A percentile compares a stretch with the other conserved stretches of the same genome.
These are phyloP conservation scores for Theobroma grandiflorum DNA, from an alignment of 441 rosid species.

Conservation along the genomic window DNA sequence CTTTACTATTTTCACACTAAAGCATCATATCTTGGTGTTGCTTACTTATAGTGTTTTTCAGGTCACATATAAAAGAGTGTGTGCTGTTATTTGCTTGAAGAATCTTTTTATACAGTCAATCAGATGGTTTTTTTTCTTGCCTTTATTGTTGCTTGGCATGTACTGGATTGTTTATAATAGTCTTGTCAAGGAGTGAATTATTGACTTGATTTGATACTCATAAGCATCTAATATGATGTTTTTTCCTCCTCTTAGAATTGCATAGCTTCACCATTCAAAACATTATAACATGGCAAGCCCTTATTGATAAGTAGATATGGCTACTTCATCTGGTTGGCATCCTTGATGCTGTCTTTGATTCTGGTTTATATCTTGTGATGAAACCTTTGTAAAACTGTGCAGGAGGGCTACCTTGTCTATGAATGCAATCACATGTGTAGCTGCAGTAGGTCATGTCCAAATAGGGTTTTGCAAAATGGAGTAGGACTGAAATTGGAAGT, in stretches of 20 bases:
- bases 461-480: slow-evolving; percentile 96
- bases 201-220: slow-evolving; percentile 15
- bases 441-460: slow-evolving; percentile 81
- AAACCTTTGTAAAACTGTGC: slow-evolving; percentile 38
- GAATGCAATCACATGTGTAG: slow-evolving; percentile 91
- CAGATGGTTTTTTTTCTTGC: background rate
- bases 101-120: background rate
- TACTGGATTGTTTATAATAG: background rate
- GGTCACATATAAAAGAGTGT: slow-evolving; percentile 6
- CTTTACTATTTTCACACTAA: slow-evolving; percentile 14
- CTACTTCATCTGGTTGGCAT: slow-evolving; percentile 4
- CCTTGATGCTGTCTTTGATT: background rate
- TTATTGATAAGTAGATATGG: slow-evolving; percentile 13
- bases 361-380: background rate
- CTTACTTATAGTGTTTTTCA: slow-evolving; percentile 3
- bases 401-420: slow-evolving; percentile 99
- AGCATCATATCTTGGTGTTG: slow-evolving; percentile 11
- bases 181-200: background rate
- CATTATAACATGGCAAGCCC: background rate
- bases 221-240: background rate
- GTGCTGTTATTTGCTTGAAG: background rate
- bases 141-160: background rate
- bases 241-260: background rate
- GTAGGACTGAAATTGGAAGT: slow-evolving; percentile 78
- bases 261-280: background rate